Conservation (phyloP, 306 rosid species). For the Citrullus colocynthis region DNA sequence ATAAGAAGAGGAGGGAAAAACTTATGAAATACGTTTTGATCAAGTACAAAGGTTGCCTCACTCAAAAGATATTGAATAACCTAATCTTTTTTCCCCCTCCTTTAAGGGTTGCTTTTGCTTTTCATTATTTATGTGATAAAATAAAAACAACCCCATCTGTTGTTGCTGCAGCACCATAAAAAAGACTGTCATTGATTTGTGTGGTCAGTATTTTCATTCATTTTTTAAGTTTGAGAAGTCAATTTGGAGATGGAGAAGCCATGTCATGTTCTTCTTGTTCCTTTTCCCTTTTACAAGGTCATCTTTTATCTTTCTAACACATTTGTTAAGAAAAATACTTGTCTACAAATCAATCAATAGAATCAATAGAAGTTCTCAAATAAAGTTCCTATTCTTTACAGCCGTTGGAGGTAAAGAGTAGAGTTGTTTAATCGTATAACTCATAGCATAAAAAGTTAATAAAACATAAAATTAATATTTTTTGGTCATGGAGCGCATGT, state of each 20-base stretch:
- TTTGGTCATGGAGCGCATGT: too few species aligned
- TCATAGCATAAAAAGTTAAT: too few species aligned
- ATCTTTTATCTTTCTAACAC: neutral
- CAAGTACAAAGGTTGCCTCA: neutral
- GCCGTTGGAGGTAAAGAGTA: too few species aligned
- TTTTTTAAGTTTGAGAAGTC: neutral
- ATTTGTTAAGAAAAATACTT: neutral
- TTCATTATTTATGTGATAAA: neutral
- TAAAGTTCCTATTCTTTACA: too few species aligned
- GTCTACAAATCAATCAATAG: neutral
- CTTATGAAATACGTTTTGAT: conserved; percentile 1
- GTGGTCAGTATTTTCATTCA: neutral
- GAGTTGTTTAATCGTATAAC: too few species aligned
- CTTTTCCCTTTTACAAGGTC: neutral
- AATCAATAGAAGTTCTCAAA: too few species aligned
- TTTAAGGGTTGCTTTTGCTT: conserved; percentile 4
- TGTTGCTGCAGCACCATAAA: neutral
- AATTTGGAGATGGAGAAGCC: neutral
- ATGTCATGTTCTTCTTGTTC: neutral
- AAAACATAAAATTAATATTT: too few species aligned
- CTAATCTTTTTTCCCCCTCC: neutral
- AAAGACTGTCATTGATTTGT: neutral
- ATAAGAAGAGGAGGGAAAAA: neutral
- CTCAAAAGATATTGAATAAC: neutral
- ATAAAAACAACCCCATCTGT: neutral